Evolutionary conservation across 2,329 filamentous ascomycete species (phyloP).

Genomic region (Zymoseptoria pseudotritici): DNA sequence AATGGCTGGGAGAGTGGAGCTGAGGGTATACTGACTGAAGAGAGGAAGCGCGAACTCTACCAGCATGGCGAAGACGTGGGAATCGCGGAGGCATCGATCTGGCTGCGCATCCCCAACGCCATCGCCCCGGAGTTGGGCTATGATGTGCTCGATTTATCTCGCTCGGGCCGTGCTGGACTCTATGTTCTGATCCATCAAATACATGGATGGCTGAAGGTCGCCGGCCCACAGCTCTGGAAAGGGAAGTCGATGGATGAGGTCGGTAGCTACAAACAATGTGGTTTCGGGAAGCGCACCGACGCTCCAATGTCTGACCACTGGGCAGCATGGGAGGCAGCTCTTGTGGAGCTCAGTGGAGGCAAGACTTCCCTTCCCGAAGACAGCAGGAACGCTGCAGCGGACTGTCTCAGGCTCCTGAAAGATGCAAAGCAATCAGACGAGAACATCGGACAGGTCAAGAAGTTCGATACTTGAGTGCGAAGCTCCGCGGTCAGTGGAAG

Average conservation of each 20-base stretch:
- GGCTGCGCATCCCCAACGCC: background rate
- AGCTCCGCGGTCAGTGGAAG: too few species aligned
- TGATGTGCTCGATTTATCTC: background rate
- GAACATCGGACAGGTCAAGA: background rate
- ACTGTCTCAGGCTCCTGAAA: background rate
- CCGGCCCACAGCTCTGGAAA: background rate
- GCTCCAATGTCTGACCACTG: background rate
- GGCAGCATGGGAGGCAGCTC: background rate
- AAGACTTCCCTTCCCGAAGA: background rate
- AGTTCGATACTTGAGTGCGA: background rate
- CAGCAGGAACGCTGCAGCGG: background rate
- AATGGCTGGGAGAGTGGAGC: background rate
- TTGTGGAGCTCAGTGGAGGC: background rate
- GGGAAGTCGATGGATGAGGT: background rate
- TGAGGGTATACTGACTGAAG: background rate
- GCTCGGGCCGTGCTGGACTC: background rate
- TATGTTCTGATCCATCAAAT: background rate
- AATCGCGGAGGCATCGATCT: background rate
- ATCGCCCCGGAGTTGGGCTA: background rate
- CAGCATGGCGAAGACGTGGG: background rate
- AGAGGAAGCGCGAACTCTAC: background rate
- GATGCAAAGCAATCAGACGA: background rate
- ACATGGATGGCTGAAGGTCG: background rate
- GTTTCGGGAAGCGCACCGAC: background rate
- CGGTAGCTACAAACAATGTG: background rate